Base-by-base conservation (phyloP, 192 early-diverging fungal genomes). In the Dimargaris verticillata region DNA sequence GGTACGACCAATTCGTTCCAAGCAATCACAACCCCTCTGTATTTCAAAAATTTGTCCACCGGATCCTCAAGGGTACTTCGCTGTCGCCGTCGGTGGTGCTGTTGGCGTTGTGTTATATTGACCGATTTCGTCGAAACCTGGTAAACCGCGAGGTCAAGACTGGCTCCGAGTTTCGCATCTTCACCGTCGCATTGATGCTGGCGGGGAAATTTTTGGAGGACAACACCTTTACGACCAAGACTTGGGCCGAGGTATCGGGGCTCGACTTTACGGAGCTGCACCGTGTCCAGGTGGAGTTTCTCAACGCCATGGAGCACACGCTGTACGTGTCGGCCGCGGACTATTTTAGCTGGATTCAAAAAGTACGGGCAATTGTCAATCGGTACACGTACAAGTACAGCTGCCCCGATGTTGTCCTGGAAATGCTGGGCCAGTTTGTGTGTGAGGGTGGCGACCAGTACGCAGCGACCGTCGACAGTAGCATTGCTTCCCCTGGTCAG, bases 211-310 rank as follows among this genome's bases (percentile, higher is more conserved):
- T 81, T 63, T 67, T 86, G 45, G 75, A 83, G 63, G 88, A 89
- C 66, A 88, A 87, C 61, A 88, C 84, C 28, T 89, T 83, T 66
- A 78, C 88, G 12, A 88, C 86, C 72, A 80, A 80, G 65, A 87
- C 87, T 1, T 89, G 88, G 88, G 75, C 80, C 29, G 75, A 87
- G 52, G 82, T 89, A 15, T 84, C 83, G 26, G 72, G 72, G 43
- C 81, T 89, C 62, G 79, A 73, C 26, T 70, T 87, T 44, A 60
- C 64, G 43, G 84, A 89, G 60, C 70, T 89, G 38, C 87, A 88
- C 62, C 72, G 78, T 3, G 82, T 84, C 72, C 86, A 85, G 72
- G 83, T 84, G 64, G 87, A 88, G 59, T 87, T 84, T 61, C 61
- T 88, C 33, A 69, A 66, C 28, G 79, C 84, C 26, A 71, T 88